A percentile compares a stretch with the other conserved stretches of the same genome.
Conservation (phyloP, 139 green algal genomes). For the Zygnema cylindricum region DNA sequence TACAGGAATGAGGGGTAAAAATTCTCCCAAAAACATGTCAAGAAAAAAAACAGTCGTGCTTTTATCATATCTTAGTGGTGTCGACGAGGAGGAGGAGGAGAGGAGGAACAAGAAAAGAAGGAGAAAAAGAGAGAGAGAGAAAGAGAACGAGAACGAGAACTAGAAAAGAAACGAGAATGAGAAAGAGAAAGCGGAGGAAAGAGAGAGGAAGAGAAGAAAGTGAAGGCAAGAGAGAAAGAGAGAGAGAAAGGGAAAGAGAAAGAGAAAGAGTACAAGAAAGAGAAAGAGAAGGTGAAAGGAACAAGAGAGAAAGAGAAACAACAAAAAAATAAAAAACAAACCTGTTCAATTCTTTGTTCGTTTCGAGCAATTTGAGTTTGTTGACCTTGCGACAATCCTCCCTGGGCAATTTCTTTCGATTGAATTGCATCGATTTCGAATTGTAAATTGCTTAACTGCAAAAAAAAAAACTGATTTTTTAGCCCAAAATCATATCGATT, state of each 20-base stretch:
- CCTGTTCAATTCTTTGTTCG: constrained; percentile 71
- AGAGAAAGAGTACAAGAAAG: not conserved
- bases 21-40: no score
- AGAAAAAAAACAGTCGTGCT: no score
- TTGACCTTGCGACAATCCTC: constrained; percentile 60
- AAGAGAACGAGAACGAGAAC: no score
- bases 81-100: not conserved
- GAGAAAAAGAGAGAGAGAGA: not conserved
- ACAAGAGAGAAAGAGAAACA: not conserved
- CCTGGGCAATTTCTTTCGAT: constrained; percentile 62
- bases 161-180: not conserved
- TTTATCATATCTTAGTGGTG: no score
- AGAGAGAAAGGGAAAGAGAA: not conserved
- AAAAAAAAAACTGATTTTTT: no score
- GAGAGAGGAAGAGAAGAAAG: not conserved
- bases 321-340: constrained; percentile 18
- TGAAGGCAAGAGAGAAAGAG: not conserved
- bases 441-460: constrained; percentile 73
- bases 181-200: not conserved
- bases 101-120: not conserved
- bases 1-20: no score
- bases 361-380: constrained; percentile 69
- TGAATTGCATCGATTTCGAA: constrained; percentile 81
- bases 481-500: no score
- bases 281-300: not conserved